Evolutionary conservation across 2,329 filamentous ascomycete genomes (phyloP).

Genomic region (Neoascochyta sp.): DNA sequence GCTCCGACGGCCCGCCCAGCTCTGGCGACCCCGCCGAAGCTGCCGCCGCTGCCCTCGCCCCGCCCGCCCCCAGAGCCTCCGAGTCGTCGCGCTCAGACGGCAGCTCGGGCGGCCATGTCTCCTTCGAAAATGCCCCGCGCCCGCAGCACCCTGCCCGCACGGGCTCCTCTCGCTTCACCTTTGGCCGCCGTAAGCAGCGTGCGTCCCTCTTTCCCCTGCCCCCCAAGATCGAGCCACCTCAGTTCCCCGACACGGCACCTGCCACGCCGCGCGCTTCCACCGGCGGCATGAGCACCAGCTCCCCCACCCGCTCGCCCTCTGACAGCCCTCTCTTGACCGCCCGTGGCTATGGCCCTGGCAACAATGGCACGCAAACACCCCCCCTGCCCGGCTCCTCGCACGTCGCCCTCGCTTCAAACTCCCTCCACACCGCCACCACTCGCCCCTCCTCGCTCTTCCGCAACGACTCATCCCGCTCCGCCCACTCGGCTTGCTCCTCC

Average conservation of each 20-base stretch:
- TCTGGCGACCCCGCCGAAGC: slow-evolving; percentile 59
- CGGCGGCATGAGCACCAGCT: slow-evolving; percentile 36
- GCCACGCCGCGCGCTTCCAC: slow-evolving; percentile 46
- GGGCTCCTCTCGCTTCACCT: slow-evolving; percentile 66
- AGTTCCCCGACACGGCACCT: slow-evolving; percentile 45
- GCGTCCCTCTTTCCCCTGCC: slow-evolving; percentile 85
- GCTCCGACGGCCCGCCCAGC: slow-evolving; percentile 39
- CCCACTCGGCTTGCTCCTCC: slow-evolving; percentile 60
- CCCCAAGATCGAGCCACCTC: slow-evolving; percentile 58
- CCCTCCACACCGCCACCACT: slow-evolving; percentile 46
- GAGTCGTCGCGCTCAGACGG: slow-evolving; percentile 90
- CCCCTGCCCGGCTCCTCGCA: slow-evolving; percentile 50
- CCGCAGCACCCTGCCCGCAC: slow-evolving; percentile 55
- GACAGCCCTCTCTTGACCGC: slow-evolving; percentile 40
- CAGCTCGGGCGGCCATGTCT: slow-evolving; percentile 57
- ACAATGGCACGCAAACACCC: slow-evolving; percentile 30
- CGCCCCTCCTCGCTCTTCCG: slow-evolving; percentile 49
- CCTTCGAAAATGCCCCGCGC: slow-evolving; percentile 32
- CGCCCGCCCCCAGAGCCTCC: slow-evolving; percentile 64
- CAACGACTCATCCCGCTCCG: slow-evolving; percentile 60
- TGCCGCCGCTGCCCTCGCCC: slow-evolving; percentile 58
- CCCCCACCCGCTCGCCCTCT: slow-evolving; percentile 31
- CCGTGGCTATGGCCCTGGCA: slow-evolving; percentile 25
- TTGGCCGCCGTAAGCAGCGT: slow-evolving; percentile 68
- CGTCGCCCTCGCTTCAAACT: slow-evolving; percentile 49